Base-by-base conservation (phyloP, 345 rosid species). In the Ceriops zippeliana region DNA sequence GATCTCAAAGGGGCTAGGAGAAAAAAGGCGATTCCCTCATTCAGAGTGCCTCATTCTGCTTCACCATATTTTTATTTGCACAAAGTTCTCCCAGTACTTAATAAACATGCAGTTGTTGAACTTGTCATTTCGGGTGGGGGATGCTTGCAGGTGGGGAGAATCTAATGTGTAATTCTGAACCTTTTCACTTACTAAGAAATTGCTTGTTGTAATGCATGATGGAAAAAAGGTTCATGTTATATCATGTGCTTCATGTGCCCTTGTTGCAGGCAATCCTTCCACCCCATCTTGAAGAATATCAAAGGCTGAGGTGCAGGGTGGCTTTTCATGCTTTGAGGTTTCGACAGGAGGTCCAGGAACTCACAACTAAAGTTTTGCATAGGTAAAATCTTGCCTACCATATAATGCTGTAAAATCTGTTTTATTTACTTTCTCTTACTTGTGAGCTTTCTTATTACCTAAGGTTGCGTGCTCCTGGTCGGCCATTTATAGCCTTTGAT, bases 401-500 rank as follows among this genome's bases (percentile, higher is more conserved):
- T 47, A 20, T 28, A 27, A 37, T 78, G 30, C 49, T 63, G 62
- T 15, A 8, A 42, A n/a, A 57, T 30, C 58, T 66, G 15, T 7
- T 57, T 42, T n/a, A 16, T 67, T n/a, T 20, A 42, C 35, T 32
- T 64, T 38, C 22, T 37, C 61, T 54, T 38, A 9, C 64, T 30
- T 24, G 19, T 70, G 62, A 63, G 65, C 61, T 51, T 59, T 60
- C 34, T 37, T 28, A 35, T 30, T 72, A 15, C 68, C 75, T 65
- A 67, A 90, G 98, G 83, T 82, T 95, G 58, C 81, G 86, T 56
- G 91, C 99, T 75, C 83, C 88, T 74, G 96, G 96, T 31, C 74
- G 86, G 51, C 99, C 96, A 53, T 91, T 86, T 79, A 87, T 95
- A 78, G 99, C 93, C n/a, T 95, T 77, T 79, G 96, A 95, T 84